Evolutionary conservation across 2,329 filamentous ascomycete species (phyloP), one percentile per base, ranked within the genome.

Genomic region (Nemania abortiva): DNA sequence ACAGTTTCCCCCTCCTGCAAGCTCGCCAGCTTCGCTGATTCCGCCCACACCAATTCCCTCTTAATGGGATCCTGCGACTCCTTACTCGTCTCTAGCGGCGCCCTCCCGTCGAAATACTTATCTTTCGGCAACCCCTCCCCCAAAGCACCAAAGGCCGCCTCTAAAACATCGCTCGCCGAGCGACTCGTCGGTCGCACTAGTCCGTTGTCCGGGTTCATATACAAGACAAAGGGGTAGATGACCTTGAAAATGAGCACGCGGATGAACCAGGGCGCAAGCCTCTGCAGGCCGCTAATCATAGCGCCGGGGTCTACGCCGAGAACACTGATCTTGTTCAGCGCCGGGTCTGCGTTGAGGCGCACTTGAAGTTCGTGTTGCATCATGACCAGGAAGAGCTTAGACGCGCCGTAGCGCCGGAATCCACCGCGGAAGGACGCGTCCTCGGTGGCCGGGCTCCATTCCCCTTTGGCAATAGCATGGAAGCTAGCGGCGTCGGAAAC

Each of bases 281-380:
- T 55, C 10, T 64, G 55, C 22, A 65, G 11, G 29, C 60, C 42
- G 6, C n/a, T 68, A 10, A n/a, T 52, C 55, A 64, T 70, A 3
- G 68, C 29, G 11, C 68, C 64, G 13, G 67, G 63, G 37, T 69
- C 67, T 6, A 67, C 55, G 29, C 71, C 75, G 6, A 76, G 61
- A 11, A 76, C 65, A n/a, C 65, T 71, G 50, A 77, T 69, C 0
- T 61, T 66, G 27, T 57, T 72, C 6, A 76, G 70, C 10, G 2
- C 39, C 6, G 70, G 61, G 18, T 72, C 71, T 11, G 11, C n/a
- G 27, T 66, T 45, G 0, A 78, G 60, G 2, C 76, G 74, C 1
- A 50, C 61, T 63, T 77, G 76, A 3, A 78, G 74, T 34, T 77
- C 73, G 45, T 74, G 72, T 70, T 73, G 68, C 75, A 79, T 77